phyloP scores from a whole-genome alignment of 73 alveolate species.

The Paramecium octaurelia region DNA sequence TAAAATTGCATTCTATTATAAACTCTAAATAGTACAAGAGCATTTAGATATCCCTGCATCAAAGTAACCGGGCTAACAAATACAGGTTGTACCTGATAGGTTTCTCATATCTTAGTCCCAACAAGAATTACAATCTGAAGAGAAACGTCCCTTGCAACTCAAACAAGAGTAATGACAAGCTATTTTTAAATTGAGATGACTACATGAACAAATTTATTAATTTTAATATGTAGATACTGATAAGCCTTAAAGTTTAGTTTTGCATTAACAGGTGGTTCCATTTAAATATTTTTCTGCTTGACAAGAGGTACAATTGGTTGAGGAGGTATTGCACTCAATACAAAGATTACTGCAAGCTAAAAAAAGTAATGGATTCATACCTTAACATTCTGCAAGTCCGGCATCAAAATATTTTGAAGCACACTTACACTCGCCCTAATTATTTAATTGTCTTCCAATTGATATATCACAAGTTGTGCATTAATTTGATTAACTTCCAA shows the following conservation, averaged over 20 bases:
- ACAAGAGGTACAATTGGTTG: not conserved
- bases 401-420: not conserved
- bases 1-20: not conserved
- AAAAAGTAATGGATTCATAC: not conserved
- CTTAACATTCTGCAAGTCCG: not conserved
- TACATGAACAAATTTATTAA: not conserved
- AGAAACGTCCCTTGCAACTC: not conserved
- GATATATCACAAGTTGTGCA: not conserved
- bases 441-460: not conserved
- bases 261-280: not conserved
- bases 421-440: not conserved
- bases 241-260: not conserved
- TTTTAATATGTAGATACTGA: not conserved
- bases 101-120: not conserved
- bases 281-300: not conserved
- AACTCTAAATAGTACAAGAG: not conserved
- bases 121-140: not conserved
- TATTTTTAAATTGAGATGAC: not conserved
- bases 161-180: not conserved
- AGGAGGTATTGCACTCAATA: not conserved
- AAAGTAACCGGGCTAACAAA: not conserved
- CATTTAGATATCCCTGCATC: not conserved
- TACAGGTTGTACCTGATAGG: not conserved
- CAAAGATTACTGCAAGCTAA: not conserved
- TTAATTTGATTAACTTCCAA: not conserved